Evolutionary conservation across 495 filamentous ascomycete genomes (phyloP).

Genomic region (Hypoxylon lenormandii): DNA sequence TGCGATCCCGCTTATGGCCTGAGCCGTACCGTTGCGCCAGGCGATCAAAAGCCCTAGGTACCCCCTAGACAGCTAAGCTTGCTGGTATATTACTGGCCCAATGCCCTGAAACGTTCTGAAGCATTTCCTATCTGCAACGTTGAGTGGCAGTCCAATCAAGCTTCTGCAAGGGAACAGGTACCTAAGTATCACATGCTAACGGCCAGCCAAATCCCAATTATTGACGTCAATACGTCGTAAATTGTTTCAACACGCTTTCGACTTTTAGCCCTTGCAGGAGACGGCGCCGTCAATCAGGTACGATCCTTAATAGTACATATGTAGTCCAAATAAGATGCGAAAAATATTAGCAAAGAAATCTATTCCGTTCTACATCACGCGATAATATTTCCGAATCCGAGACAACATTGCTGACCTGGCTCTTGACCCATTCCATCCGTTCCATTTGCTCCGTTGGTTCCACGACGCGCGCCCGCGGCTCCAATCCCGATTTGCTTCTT

Average conservation of each 20-base stretch:
- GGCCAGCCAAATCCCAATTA: not conserved
- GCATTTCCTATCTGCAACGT: not conserved
- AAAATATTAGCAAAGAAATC: not conserved
- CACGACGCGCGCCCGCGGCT: slow-evolving; percentile 12
- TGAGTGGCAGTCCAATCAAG: slow-evolving; percentile 13
- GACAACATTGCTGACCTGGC: slow-evolving; percentile 20
- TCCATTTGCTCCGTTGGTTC: slow-evolving; percentile 10
- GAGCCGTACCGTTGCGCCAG: not conserved
- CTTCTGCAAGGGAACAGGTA: slow-evolving; percentile 10
- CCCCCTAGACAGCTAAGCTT: not conserved
- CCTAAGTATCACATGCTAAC: not conserved
- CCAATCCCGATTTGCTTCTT: slow-evolving; percentile 22
- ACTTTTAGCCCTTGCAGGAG: slow-evolving; percentile 5
- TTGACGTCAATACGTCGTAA: slow-evolving; percentile 44
- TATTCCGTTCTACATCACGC: slow-evolving; percentile 8
- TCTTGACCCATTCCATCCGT: slow-evolving; percentile 31
- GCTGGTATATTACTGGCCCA: slow-evolving; percentile 5
- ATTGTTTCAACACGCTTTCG: slow-evolving; percentile 20
- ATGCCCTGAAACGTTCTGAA: slow-evolving; percentile 17
- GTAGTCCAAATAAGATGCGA: no score
- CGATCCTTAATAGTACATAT: slow-evolving; percentile 4
- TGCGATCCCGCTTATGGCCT: no score
- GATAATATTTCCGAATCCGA: slow-evolving; percentile 4
- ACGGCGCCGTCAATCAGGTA: slow-evolving; percentile 29
- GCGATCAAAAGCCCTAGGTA: not conserved